Conservation (phyloP, 179 eudicot species). For the Amaranthus tricolor region DNA sequence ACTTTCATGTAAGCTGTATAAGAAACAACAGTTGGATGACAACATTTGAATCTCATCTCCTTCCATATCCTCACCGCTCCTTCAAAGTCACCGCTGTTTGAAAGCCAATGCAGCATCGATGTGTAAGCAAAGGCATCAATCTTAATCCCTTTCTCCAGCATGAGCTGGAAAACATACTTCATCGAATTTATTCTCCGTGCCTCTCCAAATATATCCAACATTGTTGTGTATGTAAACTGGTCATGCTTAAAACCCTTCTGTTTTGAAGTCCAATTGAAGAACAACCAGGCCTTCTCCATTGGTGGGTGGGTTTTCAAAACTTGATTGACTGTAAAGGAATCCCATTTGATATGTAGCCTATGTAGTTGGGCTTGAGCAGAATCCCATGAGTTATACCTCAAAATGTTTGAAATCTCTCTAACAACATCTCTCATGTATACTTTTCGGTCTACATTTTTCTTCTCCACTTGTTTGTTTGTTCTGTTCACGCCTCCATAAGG, state of each 20-base stretch:
- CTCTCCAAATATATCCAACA: conserved; percentile 91
- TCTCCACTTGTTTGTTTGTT: conserved; percentile 22
- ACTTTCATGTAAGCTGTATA: conserved; percentile 83
- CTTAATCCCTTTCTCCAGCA: conserved; percentile 72
- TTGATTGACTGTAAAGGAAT: conserved; percentile 74
- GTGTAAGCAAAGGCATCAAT: conserved; percentile 66
- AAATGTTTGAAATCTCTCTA: conserved; percentile 47
- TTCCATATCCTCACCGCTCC: conserved; percentile 67
- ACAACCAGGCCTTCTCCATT: conserved; percentile 83
- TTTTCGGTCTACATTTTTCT: conserved; percentile 37
- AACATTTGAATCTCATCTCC: conserved; percentile 61
- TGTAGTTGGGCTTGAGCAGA: conserved; percentile 55
- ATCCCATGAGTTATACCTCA: conserved; percentile 70
- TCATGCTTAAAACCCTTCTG: conserved; percentile 71
- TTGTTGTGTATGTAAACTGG: conserved; percentile 75
- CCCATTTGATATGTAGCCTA: conserved; percentile 56
- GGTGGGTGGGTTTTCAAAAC: conserved; percentile 87
- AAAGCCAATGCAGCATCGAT: conserved; percentile 73
- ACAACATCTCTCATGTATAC: conserved; percentile 51
- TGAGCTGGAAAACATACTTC: conserved; percentile 64
- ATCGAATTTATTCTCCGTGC: conserved; percentile 73
- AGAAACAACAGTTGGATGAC: conserved; percentile 69
- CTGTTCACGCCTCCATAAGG: conserved; percentile 22
- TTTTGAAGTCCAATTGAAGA: conserved; percentile 70
- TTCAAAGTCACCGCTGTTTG: conserved; percentile 69